Evolutionary conservation across 2,329 filamentous ascomycete genomes (phyloP).

Genomic region (Cryphonectria carpinicola): DNA sequence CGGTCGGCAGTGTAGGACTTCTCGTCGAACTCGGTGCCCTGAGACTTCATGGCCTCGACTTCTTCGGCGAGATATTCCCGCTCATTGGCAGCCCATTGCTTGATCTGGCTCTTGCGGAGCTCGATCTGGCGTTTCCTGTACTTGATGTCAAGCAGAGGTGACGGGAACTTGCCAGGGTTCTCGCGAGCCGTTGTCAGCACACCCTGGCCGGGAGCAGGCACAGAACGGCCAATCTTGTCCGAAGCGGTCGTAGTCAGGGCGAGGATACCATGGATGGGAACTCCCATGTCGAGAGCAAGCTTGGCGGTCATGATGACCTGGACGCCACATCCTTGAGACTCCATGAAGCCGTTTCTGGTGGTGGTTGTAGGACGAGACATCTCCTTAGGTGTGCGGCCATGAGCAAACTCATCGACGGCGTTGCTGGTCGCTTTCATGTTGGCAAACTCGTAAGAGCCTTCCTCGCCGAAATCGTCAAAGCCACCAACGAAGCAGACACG

Average conservation of each 20-base stretch:
- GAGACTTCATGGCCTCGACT: slow-evolving; percentile 84
- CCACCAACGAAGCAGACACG: slow-evolving; percentile 97
- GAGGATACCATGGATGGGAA: slow-evolving; percentile 94
- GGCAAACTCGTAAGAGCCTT: slow-evolving; percentile 98
- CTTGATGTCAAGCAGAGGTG: slow-evolving; percentile 94
- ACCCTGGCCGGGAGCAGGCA: slow-evolving; percentile 95
- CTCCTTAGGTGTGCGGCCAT: slow-evolving; percentile 91
- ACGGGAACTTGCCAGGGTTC: slow-evolving; percentile 88
- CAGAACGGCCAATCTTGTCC: slow-evolving; percentile 98
- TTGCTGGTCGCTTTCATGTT: slow-evolving; percentile 99
- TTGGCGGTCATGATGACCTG: slow-evolving; percentile 98
- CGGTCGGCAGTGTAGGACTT: slow-evolving; percentile 86
- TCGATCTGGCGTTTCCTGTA: slow-evolving; percentile 96
- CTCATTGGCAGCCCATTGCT: slow-evolving; percentile 95
- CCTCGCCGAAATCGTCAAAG: slow-evolving; percentile 98
- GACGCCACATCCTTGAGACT: slow-evolving; percentile 97
- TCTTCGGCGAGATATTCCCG: slow-evolving; percentile 92
- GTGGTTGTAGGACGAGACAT: slow-evolving; percentile 99
- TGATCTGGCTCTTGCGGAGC: slow-evolving; percentile 90
- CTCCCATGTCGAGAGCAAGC: slow-evolving; percentile 96
- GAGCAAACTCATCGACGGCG: slow-evolving; percentile 92
- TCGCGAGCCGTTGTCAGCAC: slow-evolving; percentile 95
- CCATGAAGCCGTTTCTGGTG: slow-evolving; percentile 98
- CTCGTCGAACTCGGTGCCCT: slow-evolving; percentile 75
- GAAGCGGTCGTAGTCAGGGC: slow-evolving; percentile 94